Conservation (phyloP, 192 early-diverging fungal species). For the Entomortierella lignicola region DNA sequence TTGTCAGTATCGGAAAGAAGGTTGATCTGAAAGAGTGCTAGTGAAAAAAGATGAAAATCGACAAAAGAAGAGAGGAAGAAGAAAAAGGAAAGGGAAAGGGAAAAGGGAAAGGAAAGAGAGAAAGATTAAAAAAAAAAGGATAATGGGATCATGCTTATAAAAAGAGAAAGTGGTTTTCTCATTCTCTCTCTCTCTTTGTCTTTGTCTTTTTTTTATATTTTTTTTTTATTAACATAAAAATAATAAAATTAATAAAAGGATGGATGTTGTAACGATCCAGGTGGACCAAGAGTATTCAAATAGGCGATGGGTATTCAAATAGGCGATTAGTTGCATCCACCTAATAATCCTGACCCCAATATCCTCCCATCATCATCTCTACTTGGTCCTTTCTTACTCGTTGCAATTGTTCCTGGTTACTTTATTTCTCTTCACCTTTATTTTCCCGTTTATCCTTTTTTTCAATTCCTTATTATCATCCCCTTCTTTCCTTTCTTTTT, state of each 20-base stretch:
- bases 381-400: no score
- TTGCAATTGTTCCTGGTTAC: no score
- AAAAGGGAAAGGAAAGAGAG: background rate
- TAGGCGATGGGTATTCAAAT: no score
- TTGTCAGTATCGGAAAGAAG: background rate
- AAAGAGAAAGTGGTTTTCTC: background rate
- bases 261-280: no score
- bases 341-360: background rate
- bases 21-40: background rate
- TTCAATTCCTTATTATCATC: background rate
- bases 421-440: no score
- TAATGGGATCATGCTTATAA: constrained; percentile 6
- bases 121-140: background rate
- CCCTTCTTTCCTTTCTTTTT: background rate
- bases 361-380: background rate
- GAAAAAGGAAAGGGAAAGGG: constrained; percentile 2
- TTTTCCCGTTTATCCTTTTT: background rate
- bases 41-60: constrained; percentile 2
- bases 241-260: no score
- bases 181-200: background rate
- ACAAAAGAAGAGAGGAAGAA: background rate
- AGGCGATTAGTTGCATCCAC: no score
- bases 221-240: no score
- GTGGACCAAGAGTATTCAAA: no score
- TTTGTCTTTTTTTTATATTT: no score